Evolutionary conservation across 2,329 filamentous ascomycete genomes (phyloP).

Genomic region (Botrytis aclada): DNA sequence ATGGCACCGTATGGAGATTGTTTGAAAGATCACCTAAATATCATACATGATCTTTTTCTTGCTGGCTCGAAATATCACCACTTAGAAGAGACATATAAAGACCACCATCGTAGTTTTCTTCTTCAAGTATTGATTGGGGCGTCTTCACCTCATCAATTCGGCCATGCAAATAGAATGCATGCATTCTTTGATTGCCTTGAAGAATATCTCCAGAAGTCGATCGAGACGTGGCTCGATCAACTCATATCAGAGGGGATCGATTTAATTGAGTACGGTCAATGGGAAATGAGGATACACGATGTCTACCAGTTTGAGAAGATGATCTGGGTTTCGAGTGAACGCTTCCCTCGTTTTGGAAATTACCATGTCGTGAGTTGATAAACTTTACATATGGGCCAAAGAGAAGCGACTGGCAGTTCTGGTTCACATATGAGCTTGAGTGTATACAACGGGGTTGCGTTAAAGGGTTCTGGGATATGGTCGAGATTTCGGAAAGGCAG

Average conservation of each 20-base stretch:
- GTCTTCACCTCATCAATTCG: fast-evolving
- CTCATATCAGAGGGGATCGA: background rate
- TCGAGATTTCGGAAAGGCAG: background rate
- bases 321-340: too few relatives aligned
- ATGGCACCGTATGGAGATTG: background rate
- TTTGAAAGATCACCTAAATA: background rate
- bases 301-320: background rate
- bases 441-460: fast-evolving
- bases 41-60: background rate
- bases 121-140: fast-evolving
- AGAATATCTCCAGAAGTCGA: fast-evolving
- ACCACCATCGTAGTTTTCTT: background rate
- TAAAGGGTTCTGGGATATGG: background rate
- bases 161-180: fast-evolving
- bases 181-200: fast-evolving
- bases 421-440: background rate
- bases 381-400: background rate
- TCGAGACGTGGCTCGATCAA: background rate
- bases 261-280: background rate
- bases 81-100: background rate
- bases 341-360: too few relatives aligned
- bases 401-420: background rate
- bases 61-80: background rate
- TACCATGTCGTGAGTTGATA: background rate
- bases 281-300: background rate